phyloP scores from a whole-genome alignment of 2,329 filamentous ascomycete genomes.

The Phialophora macrospora region DNA sequence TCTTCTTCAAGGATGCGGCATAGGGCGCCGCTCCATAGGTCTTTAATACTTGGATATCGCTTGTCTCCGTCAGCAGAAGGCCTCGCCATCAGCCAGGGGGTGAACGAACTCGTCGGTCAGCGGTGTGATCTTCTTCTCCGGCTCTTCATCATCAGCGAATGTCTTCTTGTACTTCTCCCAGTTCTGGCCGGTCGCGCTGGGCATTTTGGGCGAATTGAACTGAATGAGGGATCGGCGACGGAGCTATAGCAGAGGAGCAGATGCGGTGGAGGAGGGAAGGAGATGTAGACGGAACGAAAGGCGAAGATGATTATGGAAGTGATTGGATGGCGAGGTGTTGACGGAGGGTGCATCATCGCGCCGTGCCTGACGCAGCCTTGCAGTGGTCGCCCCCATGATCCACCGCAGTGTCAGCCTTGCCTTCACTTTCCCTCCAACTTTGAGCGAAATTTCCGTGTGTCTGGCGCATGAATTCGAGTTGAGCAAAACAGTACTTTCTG shows the following conservation, averaged over 20 bases:
- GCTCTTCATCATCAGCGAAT: slow-evolving; percentile 93
- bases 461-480: slow-evolving; percentile 13
- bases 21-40: slow-evolving; percentile 98
- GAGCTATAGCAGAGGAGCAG: neutral
- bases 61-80: slow-evolving; percentile 52
- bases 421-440: slow-evolving; percentile 20
- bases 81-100: slow-evolving; percentile 11
- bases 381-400: neutral
- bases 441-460: slow-evolving; percentile 23
- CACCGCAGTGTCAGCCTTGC: slow-evolving; percentile 6
- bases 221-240: neutral
- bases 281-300: neutral
- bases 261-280: neutral
- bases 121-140: slow-evolving; percentile 99
- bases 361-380: slow-evolving; percentile 20
- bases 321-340: slow-evolving; percentile 25
- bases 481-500: neutral
- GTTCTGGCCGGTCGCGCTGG: slow-evolving; percentile 87
- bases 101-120: slow-evolving; percentile 86
- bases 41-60: slow-evolving; percentile 98
- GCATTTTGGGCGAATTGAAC: slow-evolving; percentile 61
- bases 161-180: slow-evolving; percentile 99
- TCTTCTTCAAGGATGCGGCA: slow-evolving; percentile 88
- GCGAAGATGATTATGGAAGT: slow-evolving; percentile 17
- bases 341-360: slow-evolving; percentile 2